A percentile compares a stretch with the other conserved stretches of the same genome.
Conservation (phyloP, 1,284 basidiomycete genomes). For the Chalciporus sp. region DNA sequence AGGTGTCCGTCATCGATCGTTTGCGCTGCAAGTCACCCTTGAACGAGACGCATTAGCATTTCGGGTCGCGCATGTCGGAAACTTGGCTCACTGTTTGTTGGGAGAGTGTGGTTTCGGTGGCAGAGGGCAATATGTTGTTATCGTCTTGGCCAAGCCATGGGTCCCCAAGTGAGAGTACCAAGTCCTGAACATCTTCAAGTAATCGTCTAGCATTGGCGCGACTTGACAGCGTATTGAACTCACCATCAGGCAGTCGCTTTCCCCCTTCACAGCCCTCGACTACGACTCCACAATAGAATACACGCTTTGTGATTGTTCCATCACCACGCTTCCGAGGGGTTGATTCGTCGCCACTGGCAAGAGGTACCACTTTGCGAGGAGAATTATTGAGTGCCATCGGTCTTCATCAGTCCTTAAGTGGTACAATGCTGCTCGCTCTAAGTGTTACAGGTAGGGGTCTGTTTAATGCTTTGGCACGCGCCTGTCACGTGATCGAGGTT, state of each 20-base stretch:
- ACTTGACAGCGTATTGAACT: conserved; percentile 18
- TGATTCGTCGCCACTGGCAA: conserved; percentile 63
- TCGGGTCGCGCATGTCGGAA: neutral
- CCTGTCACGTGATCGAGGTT: conserved; percentile 31
- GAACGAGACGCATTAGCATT: conserved; percentile 15
- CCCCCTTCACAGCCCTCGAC: conserved; percentile 76
- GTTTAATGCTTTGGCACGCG: conserved; percentile 12
- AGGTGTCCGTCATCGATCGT: conserved; percentile 61
- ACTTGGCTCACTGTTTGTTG: conserved; percentile 45
- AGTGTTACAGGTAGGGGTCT: neutral
- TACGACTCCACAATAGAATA: conserved; percentile 81
- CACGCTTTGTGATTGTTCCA: conserved; percentile 62
- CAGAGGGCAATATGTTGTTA: conserved; percentile 43
- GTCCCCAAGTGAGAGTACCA: conserved; percentile 74
- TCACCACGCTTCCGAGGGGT: conserved; percentile 42
- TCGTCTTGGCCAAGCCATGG: conserved; percentile 50
- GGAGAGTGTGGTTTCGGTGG: conserved; percentile 39
- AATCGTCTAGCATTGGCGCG: neutral
- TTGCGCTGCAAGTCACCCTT: conserved; percentile 51
- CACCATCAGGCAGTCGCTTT: conserved; percentile 68
- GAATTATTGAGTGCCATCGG: conserved; percentile 52
- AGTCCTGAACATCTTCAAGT: conserved; percentile 70
- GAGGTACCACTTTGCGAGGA: conserved; percentile 71
- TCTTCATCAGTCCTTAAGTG: conserved; percentile 23
- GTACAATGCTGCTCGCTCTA: conserved; percentile 2